Conservation (phyloP, 768 basidiomycete genomes). For the Porphyrellus cyaneotinctus region DNA sequence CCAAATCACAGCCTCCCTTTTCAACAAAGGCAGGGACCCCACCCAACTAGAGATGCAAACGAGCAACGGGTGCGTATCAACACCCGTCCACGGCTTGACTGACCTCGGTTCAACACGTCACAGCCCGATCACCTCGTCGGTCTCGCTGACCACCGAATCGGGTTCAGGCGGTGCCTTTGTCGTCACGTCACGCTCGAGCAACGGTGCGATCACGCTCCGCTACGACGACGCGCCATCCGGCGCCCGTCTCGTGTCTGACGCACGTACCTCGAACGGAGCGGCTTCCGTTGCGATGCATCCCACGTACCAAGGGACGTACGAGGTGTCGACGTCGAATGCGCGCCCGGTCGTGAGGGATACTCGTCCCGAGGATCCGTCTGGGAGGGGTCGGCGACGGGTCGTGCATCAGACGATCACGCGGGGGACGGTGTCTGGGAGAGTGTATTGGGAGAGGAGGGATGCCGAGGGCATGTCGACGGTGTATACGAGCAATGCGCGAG, state of each 20-base stretch:
- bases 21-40: neutral
- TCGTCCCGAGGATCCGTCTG: slow-evolving; percentile 32
- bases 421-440: slow-evolving; percentile 8
- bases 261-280: slow-evolving; percentile 31
- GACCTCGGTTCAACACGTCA: no score
- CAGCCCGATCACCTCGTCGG: slow-evolving; percentile 18
- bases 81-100: neutral
- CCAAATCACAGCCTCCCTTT: neutral
- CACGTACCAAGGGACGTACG: slow-evolving; percentile 40
- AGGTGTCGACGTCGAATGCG: slow-evolving; percentile 26
- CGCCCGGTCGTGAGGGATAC: slow-evolving; percentile 7
- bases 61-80: slow-evolving; percentile 19
- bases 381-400: slow-evolving; percentile 28
- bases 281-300: slow-evolving; percentile 29
- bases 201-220: slow-evolving; percentile 26
- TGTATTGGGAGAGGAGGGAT: slow-evolving; percentile 11
- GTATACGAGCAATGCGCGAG: slow-evolving; percentile 24
- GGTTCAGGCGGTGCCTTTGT: slow-evolving; percentile 28
- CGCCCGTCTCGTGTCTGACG: slow-evolving; percentile 31
- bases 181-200: slow-evolving; percentile 33
- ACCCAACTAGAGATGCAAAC: slow-evolving; percentile 19
- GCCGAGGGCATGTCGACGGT: slow-evolving; percentile 5
- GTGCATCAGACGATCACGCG: slow-evolving; percentile 5
- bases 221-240: slow-evolving; percentile 31
- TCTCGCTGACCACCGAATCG: slow-evolving; percentile 28